Base-by-base conservation (phyloP, 805 yeast species). In the Kazachstania psychrophila region DNA sequence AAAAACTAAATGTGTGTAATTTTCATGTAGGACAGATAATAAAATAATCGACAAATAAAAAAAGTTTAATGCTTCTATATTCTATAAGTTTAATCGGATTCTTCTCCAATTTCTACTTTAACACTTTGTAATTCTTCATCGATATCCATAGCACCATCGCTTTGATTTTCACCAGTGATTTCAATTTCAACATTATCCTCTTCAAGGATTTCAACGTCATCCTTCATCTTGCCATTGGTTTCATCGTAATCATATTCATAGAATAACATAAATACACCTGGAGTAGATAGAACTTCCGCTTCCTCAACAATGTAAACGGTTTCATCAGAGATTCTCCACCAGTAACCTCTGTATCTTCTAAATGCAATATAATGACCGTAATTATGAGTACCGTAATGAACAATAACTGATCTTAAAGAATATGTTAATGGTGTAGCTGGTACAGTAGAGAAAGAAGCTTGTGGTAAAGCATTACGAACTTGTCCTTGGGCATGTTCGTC, bases 301-400 rank as follows among this genome's bases (percentile, higher is more conserved):
- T 85, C 95, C 10, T 77, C 72, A 3, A 85, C 86, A 23, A 83
- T 70, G 41, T 85, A 76, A 3, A 88, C 94, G 3, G 78, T 76
- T 53, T 87, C 95, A 59, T 92, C 98, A 48, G 92, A 80, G 14
- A 88, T 79, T 55, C 95, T 73, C 95, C 96, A 88, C 98, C 98
- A 89, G 9, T 76, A 69, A 2, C 88, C 92, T 46, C 94, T 72
- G 40, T 65, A 71, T 51, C 76, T 79, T 52, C 96, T 75, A 62
- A 73, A 89, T 28, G 94, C 86, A 42, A 89, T 83, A 55, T 89
- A 89, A 59, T 89, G 98, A n/a, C 98, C 98, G 56, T 86, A 92
- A 50, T 89, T 87, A 50, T 92, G 96, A 1, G 95, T 82, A 33
- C 98, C 98, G 56, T 80, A 88, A 59, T 89, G 98, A 1, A 89